Evolutionary conservation across 202 grass and related monocot genomes (phyloP), one percentile per base, ranked within the genome.

Genomic region (Alloteropsis angusta): DNA sequence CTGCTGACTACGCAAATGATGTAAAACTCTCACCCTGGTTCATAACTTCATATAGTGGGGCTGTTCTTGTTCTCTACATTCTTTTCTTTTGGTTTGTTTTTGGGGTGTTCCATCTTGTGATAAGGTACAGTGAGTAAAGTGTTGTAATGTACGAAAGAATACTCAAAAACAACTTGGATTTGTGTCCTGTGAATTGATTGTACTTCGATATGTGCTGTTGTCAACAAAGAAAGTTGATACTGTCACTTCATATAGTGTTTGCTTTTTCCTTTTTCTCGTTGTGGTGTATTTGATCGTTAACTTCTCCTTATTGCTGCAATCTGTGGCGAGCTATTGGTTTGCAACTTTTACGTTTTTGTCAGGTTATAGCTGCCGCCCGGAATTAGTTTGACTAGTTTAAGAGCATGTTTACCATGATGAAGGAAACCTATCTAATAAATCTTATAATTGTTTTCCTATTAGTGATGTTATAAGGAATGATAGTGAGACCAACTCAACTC

Each of bases 111-210:
- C 48, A 71, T 78, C 65, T 59, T 82, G 77, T 85, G 72, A 80
- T 71, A 85, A 72, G 41, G 32, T 88, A 85, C 80, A 88, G 65
- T 12, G 77, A 80, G 72, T 77, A 81, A 72, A 81, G 6, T 85
- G 72, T 81, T 89, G 87, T 85, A 85, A 49, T 77, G 66, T 89
- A 77, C 25, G 41, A 82, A 85, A 88, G 65, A 85, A 88, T 72
- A 77, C 65, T 66, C 42, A 30, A 16, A 41, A 22, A 63, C 49
- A 71, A 44, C 23, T 82, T 88, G 25, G 57, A 67, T 85, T 59
- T 65, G 58, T 77, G 73, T 72, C 65, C 22, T 65, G 47, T 65
- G 65, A 72, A 85, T 77, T 65, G 47, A 44, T 71, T 87, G 60
- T 87, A 76, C 38, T 59, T 65, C 6, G 6, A 19, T 79, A 42